A percentile compares a stretch with the other conserved stretches of the same genome.
phyloP scores from a whole-genome alignment of 106 monocot species.

The Platanthera guangdongensis region DNA sequence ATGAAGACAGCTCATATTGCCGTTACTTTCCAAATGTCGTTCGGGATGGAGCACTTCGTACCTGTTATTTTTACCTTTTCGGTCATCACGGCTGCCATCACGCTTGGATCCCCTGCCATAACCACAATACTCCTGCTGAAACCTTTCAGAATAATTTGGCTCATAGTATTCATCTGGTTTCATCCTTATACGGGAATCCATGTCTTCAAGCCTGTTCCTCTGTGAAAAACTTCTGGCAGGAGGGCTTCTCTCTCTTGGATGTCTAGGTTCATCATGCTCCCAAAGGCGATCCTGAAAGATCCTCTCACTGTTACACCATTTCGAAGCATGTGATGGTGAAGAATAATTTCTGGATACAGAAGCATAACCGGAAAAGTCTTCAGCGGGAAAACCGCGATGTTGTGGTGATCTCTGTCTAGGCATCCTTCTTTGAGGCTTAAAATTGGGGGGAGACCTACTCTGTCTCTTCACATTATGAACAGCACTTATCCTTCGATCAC shows the following conservation, averaged over 20 bases:
- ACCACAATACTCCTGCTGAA: slow-evolving; percentile 26
- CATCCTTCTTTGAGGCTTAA: slow-evolving; percentile 16
- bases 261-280: slow-evolving; percentile 26
- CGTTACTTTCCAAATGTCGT: slow-evolving; percentile 22
- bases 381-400: slow-evolving; percentile 20
- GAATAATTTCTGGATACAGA: slow-evolving; percentile 23
- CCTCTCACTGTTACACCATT: slow-evolving; percentile 53
- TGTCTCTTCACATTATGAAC: slow-evolving; percentile 14
- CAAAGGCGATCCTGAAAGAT: slow-evolving; percentile 13
- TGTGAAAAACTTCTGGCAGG: slow-evolving; percentile 29
- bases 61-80: slow-evolving; percentile 23
- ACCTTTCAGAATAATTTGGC: slow-evolving; percentile 22
- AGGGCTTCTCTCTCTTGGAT: slow-evolving; percentile 33
- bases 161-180: slow-evolving; percentile 40
- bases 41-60: slow-evolving; percentile 26
- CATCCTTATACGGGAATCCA: slow-evolving; percentile 24
- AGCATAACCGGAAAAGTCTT: slow-evolving; percentile 15
- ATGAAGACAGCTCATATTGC: slow-evolving; percentile 18
- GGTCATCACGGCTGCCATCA: slow-evolving; percentile 17
- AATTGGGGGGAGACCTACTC: slow-evolving; percentile 40
- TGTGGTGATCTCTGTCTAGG: slow-evolving; percentile 24
- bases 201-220: slow-evolving; percentile 19
- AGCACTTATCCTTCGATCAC: slow-evolving; percentile 13
- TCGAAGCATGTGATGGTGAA: slow-evolving; percentile 34
- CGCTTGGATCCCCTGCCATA: slow-evolving; percentile 18